Evolutionary conservation across 495 filamentous ascomycete genomes (phyloP), one percentile per base, ranked within the genome.

Genomic region (Hyaloscypha variabilis): DNA sequence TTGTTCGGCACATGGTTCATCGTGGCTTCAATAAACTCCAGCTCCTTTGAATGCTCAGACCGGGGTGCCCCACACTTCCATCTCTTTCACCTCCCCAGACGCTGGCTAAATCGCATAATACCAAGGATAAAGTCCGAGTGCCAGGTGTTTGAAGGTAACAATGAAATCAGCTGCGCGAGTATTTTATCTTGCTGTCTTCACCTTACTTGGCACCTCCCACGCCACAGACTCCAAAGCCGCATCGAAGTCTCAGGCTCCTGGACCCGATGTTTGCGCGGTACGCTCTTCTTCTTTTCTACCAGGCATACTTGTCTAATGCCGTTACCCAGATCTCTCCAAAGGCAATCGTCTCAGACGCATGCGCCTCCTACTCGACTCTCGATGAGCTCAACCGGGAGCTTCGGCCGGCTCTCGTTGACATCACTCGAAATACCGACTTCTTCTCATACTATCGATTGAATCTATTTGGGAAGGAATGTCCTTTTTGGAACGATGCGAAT

Each of bases 361-460:
- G 94, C 75, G 91, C 91, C 52, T 95, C 94, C 49, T 99, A 96
- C 75, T 88, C 88, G 55, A 92, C 90, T 28, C 89, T 99, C 77
- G 93, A 99, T 71, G 75, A 79, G 24, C 82, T 98, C 8, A 99
- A 98, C 75, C 78, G 83, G 63, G 83, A 86, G 57, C 82, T 98
- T 55, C 88, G 88, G 71, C 88, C 92, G n/a, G 85, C 87, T n/a
- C 77, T 99, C 55, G 83, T 91, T 71, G 87, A 90, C 5, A 82
- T 99, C 49, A 95, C 91, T 1, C 86, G 87, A 74, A 87, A 90
- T 57, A 96, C 94, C 71, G 95, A 99, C 76, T 99, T 97, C 82
- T 99, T 99, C 77, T 90, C 93, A 61, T 92, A 98, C 74, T 99
- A 98, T 77, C 91, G 95, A 28, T 79, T 99, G 24, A 97, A 97